Percentiles rank a stretch among this genome's conserved stretches.
Conservation (phyloP, 441 rosid genomes). For the Erodium moschatum region DNA sequence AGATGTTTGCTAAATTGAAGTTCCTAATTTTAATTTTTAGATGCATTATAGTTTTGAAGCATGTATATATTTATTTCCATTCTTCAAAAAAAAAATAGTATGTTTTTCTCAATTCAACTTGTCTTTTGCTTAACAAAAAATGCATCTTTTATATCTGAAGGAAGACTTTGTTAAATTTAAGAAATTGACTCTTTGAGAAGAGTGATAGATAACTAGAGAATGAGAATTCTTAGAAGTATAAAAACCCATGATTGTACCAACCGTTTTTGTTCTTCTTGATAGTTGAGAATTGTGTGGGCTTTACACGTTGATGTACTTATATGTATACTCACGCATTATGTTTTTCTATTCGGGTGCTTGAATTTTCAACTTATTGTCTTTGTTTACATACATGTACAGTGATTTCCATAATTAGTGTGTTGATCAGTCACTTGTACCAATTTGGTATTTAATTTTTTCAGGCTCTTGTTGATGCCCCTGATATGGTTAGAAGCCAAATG, state of each 20-base stretch:
- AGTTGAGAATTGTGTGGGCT: background rate
- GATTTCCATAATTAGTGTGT: background rate
- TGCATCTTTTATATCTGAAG: no score
- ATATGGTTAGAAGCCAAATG: slow-evolving; percentile 78
- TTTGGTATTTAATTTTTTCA: slow-evolving; percentile 14
- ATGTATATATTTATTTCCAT: background rate
- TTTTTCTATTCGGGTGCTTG: background rate
- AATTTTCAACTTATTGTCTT: slow-evolving; percentile 30
- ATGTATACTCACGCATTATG: background rate
- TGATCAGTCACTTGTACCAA: background rate
- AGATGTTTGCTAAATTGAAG: background rate
- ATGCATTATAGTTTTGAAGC: background rate
- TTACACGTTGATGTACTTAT: no score
- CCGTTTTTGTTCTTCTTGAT: background rate
- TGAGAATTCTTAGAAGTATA: background rate
- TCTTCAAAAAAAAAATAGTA: no score
- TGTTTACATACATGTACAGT: background rate
- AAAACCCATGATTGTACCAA: background rate
- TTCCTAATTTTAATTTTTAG: no score
- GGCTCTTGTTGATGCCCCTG: slow-evolving; percentile 84
- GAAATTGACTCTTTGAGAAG: background rate
- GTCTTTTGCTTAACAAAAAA: no score
- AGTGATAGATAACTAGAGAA: background rate
- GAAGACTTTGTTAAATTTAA: no score
- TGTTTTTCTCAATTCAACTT: no score